A percentile compares a stretch with the other conserved stretches of the same genome.
Conservation (phyloP, 2,329 filamentous ascomycete species). For the Diaporthe vaccinii region DNA sequence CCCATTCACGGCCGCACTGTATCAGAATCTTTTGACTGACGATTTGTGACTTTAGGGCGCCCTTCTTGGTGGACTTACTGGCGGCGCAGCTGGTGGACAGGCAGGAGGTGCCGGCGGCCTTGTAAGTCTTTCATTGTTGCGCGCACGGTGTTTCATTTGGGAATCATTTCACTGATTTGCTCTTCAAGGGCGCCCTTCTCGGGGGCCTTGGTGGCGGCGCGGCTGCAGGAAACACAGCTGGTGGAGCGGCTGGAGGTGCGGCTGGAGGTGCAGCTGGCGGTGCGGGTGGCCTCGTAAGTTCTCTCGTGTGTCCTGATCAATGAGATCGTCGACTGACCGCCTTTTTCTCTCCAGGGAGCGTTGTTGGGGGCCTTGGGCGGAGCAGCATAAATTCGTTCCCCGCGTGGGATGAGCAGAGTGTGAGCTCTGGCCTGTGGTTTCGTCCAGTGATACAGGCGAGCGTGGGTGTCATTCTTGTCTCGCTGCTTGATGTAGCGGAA, state of each 20-base stretch:
- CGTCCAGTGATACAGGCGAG: not conserved
- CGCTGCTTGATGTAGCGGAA: slow-evolving; percentile 19
- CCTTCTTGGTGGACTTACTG: not conserved
- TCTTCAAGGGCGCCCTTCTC: not conserved
- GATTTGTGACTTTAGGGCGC: not conserved
- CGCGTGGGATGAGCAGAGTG: not conserved
- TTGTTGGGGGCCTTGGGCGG: not conserved
- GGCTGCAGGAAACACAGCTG: not conserved
- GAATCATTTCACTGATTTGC: too few relatives aligned
- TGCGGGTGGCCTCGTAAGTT: slow-evolving; percentile 15
- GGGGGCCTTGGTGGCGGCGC: not conserved
- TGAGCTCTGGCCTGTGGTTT: not conserved
- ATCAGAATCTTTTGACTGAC: too few relatives aligned
- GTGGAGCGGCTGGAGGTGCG: not conserved
- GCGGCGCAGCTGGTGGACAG: not conserved
- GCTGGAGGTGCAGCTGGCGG: slow-evolving; percentile 1
- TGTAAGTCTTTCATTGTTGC: not conserved
- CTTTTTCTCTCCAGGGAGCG: not conserved
- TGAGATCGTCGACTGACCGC: too few relatives aligned
- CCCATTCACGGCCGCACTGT: too few relatives aligned
- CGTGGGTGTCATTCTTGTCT: not conserved
- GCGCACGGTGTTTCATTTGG: too few relatives aligned
- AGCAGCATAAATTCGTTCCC: not conserved
- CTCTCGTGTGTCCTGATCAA: too few relatives aligned
- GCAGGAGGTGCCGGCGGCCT: slow-evolving; percentile 15